Evolutionary conservation across 352 stramenopile genomes (phyloP), one percentile per base, ranked within the genome.

Genomic region (Phytophthora pini): DNA sequence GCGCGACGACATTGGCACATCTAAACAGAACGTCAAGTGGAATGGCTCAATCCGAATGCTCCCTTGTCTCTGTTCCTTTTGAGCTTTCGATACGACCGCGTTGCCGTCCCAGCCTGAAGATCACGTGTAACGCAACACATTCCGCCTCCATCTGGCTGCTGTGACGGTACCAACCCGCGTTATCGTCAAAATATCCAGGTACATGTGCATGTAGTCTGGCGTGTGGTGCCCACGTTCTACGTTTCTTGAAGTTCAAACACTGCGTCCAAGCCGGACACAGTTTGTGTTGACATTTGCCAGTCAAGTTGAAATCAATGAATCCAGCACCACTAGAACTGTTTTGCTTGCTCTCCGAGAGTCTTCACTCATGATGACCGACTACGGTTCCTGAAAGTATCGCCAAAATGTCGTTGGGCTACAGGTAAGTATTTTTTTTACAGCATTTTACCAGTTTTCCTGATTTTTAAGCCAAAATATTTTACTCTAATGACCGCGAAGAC

Each of bases 11-110:
- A n/a, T 20, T 52, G 27, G 13, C 26, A 13, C 26, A 38, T 52
- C 45, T 0, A n/a, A 15, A 8, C 17, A 7, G 17, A 17, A 48
- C 22, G 13, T 29, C 43, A 48, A 48, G 43, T 48, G 43, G 43
- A 48, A 48, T 48, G 43, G 17, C 43, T 24, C 17, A 43, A 29
- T 47, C 41, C 41, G 20, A 47, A 47, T 13, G 5, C 20, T 47
- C 41, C 20, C n/a, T 15, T 26, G 5, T 31, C 6, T 47, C 7
- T 47, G 41, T 47, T 8, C 20, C 3, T 5, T 31, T 29, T n/a
- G 20, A 10, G 41, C 27, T 47, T 47, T 29, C 41, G 6, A 7
- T 27, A 20, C 34, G 13, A 40, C 10, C 11, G 12, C 11, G 34
- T 12, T 12, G 11, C 36, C 4, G 11, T 43, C 15, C 36, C 12